phyloP scores from a whole-genome alignment of 495 filamentous ascomycete genomes.

The Aspergillus asperescens region DNA sequence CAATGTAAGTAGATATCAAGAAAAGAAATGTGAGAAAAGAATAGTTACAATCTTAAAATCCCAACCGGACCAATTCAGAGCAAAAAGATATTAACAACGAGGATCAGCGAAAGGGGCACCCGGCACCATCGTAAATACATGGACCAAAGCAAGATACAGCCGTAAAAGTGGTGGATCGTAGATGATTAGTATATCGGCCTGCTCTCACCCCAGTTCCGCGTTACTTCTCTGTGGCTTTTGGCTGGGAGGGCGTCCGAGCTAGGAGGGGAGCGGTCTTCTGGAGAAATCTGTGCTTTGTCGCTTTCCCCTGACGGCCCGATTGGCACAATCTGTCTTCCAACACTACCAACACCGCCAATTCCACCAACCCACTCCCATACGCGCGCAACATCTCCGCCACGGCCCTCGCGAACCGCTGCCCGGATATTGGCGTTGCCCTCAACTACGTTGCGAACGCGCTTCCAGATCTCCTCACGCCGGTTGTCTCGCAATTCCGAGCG shows the following conservation, averaged over 20 bases:
- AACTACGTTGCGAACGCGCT: conserved; percentile 71
- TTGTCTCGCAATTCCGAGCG: conserved; percentile 70
- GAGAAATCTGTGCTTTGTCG: conserved; percentile 35
- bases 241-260: conserved; percentile 17
- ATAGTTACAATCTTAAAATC: conserved; percentile 1
- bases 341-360: conserved; percentile 42
- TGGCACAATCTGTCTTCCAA: conserved; percentile 33
- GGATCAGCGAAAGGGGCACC: neutral
- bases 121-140: conserved; percentile 13
- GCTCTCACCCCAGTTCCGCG: conserved; percentile 58
- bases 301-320: conserved; percentile 43
- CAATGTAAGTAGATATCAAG: neutral
- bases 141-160: conserved; percentile 4
- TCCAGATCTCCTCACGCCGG: conserved; percentile 74
- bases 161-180: neutral
- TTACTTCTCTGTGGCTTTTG: conserved; percentile 27
- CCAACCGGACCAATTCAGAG: neutral
- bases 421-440: conserved; percentile 92
- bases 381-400: conserved; percentile 77
- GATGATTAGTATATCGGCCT: conserved; percentile 56
- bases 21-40: neutral
- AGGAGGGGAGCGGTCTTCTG: conserved; percentile 36
- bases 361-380: conserved; percentile 96
- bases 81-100: neutral
- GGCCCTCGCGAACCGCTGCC: conserved; percentile 72